phyloP scores from a whole-genome alignment of 495 filamentous ascomycete genomes.

The Podospora australis region DNA sequence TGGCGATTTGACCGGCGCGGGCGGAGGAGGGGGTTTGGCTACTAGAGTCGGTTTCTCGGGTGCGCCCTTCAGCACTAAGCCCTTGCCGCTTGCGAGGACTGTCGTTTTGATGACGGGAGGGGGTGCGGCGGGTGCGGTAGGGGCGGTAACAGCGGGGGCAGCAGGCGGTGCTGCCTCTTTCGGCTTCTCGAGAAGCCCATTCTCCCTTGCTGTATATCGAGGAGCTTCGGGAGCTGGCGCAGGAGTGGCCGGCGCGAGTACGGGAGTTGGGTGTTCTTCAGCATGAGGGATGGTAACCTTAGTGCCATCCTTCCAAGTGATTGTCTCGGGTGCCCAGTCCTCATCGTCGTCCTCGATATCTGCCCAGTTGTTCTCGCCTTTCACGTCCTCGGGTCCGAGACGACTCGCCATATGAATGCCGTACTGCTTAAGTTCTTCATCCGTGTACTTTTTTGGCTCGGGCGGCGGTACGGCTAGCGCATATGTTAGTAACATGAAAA shows the following conservation, averaged over 20 bases:
- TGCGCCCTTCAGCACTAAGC: constrained; percentile 58
- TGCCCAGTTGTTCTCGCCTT: constrained; percentile 83
- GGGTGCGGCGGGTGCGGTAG: not conserved
- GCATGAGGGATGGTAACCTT: constrained; percentile 73
- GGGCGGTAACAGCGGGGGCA: not conserved
- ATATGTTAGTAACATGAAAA: constrained; percentile 6
- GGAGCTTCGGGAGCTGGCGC: constrained; percentile 10
- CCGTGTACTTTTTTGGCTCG: constrained; percentile 86
- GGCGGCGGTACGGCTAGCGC: constrained; percentile 63
- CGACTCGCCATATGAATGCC: constrained; percentile 94
- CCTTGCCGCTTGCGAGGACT: constrained; percentile 40
- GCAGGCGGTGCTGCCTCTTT: constrained; percentile 30
- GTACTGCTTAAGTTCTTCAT: constrained; percentile 93
- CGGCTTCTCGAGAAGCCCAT: constrained; percentile 26
- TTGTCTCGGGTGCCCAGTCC: constrained; percentile 93
- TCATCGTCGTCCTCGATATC: constrained; percentile 99
- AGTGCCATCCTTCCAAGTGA: constrained; percentile 96
- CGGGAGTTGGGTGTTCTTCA: constrained; percentile 34
- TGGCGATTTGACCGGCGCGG: constrained; percentile 75
- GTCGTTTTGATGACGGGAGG: constrained; percentile 37
- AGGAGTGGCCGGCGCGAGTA: constrained; percentile 20
- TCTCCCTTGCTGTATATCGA: constrained; percentile 16
- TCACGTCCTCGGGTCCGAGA: constrained; percentile 70
- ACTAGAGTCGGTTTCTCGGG: constrained; percentile 71
- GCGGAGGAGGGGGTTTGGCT: constrained; percentile 67